Conservation (phyloP, 1,284 basidiomycete genomes). For the Moesziomyces antarcticus region DNA sequence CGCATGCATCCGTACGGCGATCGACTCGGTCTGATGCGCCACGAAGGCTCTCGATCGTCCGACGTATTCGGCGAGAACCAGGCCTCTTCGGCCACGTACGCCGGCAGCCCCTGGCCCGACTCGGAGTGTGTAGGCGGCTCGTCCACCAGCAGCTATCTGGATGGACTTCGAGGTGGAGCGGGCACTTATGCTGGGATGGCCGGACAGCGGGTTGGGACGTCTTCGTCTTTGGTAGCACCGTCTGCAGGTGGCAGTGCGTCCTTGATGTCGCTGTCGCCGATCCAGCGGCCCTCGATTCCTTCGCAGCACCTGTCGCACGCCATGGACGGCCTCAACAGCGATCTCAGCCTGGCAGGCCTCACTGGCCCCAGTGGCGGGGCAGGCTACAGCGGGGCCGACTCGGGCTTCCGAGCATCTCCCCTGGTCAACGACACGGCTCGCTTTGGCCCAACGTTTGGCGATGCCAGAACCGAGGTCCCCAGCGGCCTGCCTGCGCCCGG, state of each 20-base stretch:
- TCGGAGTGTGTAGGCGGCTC: slow-evolving; percentile 6
- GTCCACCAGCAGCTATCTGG: slow-evolving; percentile 10
- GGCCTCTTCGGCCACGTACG: slow-evolving; percentile 2
- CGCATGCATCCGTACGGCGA: slow-evolving; percentile 36
- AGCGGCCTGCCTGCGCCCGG: slow-evolving; percentile 18
- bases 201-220: not conserved
- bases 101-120: slow-evolving; percentile 20
- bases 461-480: slow-evolving; percentile 14
- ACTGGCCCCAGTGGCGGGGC: not conserved
- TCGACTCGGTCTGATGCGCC: slow-evolving; percentile 16
- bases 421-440: slow-evolving; percentile 2
- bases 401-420: slow-evolving; percentile 8
- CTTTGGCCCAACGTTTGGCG: slow-evolving; percentile 6
- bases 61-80: slow-evolving; percentile 7
- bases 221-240: slow-evolving; percentile 7
- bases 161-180: slow-evolving; percentile 7
- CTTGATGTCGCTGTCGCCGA: slow-evolving; percentile 7
- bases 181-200: not conserved
- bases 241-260: slow-evolving; percentile 7
- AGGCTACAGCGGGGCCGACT: slow-evolving; percentile 2
- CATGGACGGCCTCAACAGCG: slow-evolving; percentile 7
- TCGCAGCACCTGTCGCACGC: slow-evolving; percentile 26
- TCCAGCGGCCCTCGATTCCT: slow-evolving; percentile 21
- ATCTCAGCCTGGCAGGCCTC: slow-evolving; percentile 5
- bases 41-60: slow-evolving; percentile 13